Evolutionary conservation across 495 filamentous ascomycete genomes (phyloP).

Genomic region (Aspergillus leporis): DNA sequence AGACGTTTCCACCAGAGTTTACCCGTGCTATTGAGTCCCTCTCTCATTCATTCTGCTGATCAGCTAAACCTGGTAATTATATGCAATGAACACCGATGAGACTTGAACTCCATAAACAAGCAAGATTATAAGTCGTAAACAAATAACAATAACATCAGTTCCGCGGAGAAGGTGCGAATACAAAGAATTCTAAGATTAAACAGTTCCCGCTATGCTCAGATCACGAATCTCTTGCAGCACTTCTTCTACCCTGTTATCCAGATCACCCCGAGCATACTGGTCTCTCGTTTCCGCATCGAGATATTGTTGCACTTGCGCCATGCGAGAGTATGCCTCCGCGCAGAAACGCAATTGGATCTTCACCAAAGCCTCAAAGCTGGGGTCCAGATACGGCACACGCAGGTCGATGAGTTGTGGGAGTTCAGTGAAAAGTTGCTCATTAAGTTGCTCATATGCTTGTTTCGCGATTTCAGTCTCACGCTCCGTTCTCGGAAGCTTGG

Average conservation of each 20-base stretch:
- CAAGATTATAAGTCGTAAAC: neutral
- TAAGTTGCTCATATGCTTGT: constrained; percentile 90
- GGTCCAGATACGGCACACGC: constrained; percentile 94
- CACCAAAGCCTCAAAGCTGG: constrained; percentile 93
- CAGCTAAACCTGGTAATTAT: neutral
- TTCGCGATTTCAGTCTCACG: constrained; percentile 93
- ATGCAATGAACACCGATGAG: neutral
- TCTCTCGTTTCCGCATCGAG: constrained; percentile 94
- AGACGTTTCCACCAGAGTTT: too few relatives aligned
- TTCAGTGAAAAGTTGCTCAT: constrained; percentile 91
- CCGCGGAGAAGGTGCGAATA: neutral
- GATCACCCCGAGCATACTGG: constrained; percentile 89
- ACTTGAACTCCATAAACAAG: neutral
- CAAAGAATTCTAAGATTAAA: constrained; percentile 13
- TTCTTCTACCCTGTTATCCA: constrained; percentile 92
- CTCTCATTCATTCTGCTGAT: too few relatives aligned
- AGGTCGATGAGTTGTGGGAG: constrained; percentile 97
- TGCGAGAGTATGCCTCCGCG: constrained; percentile 91
- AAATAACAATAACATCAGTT: neutral
- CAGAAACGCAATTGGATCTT: constrained; percentile 99
- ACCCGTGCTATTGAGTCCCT: too few relatives aligned
- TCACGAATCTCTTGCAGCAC: constrained; percentile 96
- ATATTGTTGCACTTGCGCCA: constrained; percentile 99
- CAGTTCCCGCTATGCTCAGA: constrained; percentile 82
- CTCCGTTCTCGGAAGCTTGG: constrained; percentile 90